Base-by-base conservation (phyloP, 129 eudicot species). In the Saussurea involucrata region DNA sequence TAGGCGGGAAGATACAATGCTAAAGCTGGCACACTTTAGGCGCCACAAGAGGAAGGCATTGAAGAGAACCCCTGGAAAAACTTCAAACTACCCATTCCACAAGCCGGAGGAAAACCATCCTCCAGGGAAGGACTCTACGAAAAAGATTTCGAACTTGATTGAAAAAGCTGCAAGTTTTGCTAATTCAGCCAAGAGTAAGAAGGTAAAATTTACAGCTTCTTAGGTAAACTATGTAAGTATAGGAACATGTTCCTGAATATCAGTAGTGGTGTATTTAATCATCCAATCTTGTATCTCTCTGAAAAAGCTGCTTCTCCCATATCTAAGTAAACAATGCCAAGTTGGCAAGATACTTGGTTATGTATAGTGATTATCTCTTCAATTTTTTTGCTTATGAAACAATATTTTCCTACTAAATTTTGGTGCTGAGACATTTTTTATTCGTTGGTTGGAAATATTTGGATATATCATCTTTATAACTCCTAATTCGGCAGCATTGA, bases 41-140 rank as follows among this genome's bases (percentile, higher is more conserved):
- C 92, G 95, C 28, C 99, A 95, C 88, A 95, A 95, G 76, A 84
- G 99, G 84, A 95, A 92, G 82, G 42, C 91, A 63, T 75, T 89
- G 71, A 95, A 95, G 88, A 95, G 75, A 89, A 74, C 85, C 68
- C 82, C 90, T 73, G 97, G 99, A 68, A 95, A 85, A 86, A 71
- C 79, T 46, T 81, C 88, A 27, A 88, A 68, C 75, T 89, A 85
- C 83, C 96, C 89, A 15, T 88, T 83, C 68, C 92, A 95, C 96
- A 95, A 95, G 85, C 99, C 99, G 17, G 99, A 95, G 75, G 99
- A 95, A 85, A 90, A 95, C 69, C 92, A 89, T 76, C 89, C 94
- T 77, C 99, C 96, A 15, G 99, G 97, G 71, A 95, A 95, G 84
- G 99, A 95, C 81, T 78, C 85, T 0, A 77, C 92, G 8, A 85